A percentile compares a stretch with the other conserved stretches of the same genome.
phyloP scores from a whole-genome alignment of 106 monocot species.

The Alisma plantagoaquatica region DNA sequence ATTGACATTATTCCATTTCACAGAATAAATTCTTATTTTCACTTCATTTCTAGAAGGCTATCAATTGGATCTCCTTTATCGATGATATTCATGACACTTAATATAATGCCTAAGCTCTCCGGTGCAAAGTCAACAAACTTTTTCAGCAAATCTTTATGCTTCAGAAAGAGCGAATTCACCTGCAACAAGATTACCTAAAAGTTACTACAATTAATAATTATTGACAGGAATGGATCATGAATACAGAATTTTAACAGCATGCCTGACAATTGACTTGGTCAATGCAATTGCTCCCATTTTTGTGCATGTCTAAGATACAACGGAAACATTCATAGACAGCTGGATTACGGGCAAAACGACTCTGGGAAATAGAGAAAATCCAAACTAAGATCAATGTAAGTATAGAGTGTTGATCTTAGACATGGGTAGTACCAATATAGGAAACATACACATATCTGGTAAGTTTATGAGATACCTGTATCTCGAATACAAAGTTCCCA shows the following conservation, averaged over 20 bases:
- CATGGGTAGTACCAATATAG: no score
- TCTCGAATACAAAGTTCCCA: conserved; percentile 74
- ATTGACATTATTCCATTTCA: no score
- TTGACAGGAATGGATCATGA: no score
- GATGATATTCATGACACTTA: no score
- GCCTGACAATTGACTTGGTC: conserved; percentile 88
- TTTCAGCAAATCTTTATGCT: conserved; percentile 78
- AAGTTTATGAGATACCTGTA: conserved; percentile 33
- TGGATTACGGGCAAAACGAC: conserved; percentile 77
- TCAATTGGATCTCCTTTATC: no score
- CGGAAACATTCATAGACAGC: conserved; percentile 88
- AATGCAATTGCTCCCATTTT: conserved; percentile 79
- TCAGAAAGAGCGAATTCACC: conserved; percentile 67
- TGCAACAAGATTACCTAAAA: conserved; percentile 25
- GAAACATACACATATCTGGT: neutral
- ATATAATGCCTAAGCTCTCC: conserved; percentile 29
- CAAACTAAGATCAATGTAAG: neutral
- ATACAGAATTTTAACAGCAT: neutral
- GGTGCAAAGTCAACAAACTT: conserved; percentile 94
- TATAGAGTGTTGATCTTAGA: no score
- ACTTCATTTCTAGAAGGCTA: no score
- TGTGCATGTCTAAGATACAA: conserved; percentile 93
- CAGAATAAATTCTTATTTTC: no score
- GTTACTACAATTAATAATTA: neutral
- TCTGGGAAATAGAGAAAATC: conserved; percentile 27